Conservation (phyloP, 352 stramenopile genomes). For the Globisporangium yorkense region DNA sequence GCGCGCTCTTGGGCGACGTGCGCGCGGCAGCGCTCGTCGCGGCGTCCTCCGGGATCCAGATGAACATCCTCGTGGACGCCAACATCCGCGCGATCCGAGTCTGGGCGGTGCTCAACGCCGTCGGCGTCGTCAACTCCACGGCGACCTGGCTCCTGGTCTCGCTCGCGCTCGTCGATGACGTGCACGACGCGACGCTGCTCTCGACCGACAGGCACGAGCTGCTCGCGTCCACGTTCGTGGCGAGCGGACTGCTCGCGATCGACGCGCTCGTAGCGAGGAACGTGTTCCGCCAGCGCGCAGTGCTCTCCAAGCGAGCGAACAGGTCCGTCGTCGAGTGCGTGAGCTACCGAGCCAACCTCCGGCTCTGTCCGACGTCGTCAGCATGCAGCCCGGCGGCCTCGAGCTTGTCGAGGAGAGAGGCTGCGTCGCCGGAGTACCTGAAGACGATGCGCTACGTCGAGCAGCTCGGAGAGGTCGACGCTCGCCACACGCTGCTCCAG, state of each 20-base stretch:
- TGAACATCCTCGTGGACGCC: conserved; percentile 10
- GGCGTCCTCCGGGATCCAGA: conserved; percentile 1
- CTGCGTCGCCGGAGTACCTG: background rate
- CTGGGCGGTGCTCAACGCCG: background rate
- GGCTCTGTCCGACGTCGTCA: background rate
- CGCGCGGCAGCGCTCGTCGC: background rate
- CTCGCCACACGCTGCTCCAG: conserved; percentile 1
- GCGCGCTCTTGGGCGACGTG: background rate
- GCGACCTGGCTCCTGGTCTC: background rate
- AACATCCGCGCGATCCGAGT: conserved; percentile 3
- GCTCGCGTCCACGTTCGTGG: background rate
- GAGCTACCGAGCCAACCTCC: conserved; percentile 5
- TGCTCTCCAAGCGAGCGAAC: background rate
- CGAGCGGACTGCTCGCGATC: conserved; percentile 5
- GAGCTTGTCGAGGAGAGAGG: background rate
- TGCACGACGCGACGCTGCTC: conserved; percentile 2
- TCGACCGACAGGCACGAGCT: background rate
- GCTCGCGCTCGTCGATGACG: background rate
- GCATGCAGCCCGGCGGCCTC: background rate
- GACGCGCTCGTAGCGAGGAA: conserved; percentile 8
- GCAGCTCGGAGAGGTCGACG: conserved; percentile 1
- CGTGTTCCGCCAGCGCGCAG: conserved; percentile 4
- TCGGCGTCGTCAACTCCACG: background rate
- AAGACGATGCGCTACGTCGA: conserved; percentile 10
- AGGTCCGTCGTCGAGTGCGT: conserved; percentile 3